Base-by-base conservation (phyloP, 2,329 filamentous ascomycete species). In the Aspergillus niger region DNA sequence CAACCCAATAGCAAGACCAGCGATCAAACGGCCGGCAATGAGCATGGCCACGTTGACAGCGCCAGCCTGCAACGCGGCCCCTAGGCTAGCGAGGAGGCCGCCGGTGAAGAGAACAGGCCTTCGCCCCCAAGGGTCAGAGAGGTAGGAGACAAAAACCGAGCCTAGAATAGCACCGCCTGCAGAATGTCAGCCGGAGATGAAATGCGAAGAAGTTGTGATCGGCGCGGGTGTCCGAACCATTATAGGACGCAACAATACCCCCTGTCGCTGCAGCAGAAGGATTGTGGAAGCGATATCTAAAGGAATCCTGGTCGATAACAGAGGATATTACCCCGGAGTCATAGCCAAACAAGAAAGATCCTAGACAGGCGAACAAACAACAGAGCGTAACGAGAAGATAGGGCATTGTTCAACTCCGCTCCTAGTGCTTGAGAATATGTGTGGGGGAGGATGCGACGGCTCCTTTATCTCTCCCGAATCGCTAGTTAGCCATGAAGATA, bases 1-100 rank as follows among this genome's bases (percentile, higher is more conserved):
- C 53, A 80, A 70, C 3, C 82, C 82, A n/a, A 83, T 74, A 1
- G 80, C 81, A 11, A 82, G 57, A 4, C 82, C 82, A 10, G 80
- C 81, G 61, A 83, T 78, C 63, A 81, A 79, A 57, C 82, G 78
- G 6, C 81, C 82, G n/a, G 76, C 69, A 39, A 83, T 81, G 10
- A 84, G 69, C 77, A 82, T 68, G 36, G 59, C 58, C 63, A 77
- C 69, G 55, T 68, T 70, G 13, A 69, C 62, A 2, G 75, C 69
- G 22, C 72, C 74, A 8, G 72, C 72, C 58, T 77, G 75, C 15
- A 78, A 59, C 30, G 71, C 71, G 11, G 70, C 71, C 7, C 75
- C 77, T 3, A 77, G 49, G n/a, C 70, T 61, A 7, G 74, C 72
- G 7, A 76, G 59, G 10, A 76, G 10, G 11, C 72, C 70, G 10